Conservation (phyloP, 306 rosid species). For the Medicago arabica region DNA sequence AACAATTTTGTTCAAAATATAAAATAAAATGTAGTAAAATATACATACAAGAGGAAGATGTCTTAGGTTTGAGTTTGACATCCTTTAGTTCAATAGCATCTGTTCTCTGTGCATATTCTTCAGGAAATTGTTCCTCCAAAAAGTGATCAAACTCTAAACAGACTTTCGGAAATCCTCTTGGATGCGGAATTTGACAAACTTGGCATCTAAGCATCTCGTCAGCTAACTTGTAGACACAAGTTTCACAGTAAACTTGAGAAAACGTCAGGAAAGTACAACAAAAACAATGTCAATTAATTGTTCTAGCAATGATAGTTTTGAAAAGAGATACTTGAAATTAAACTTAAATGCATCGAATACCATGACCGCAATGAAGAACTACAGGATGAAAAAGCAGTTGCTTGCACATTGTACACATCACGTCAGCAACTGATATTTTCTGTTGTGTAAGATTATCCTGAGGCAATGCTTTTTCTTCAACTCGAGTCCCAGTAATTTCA, state of each 20-base stretch:
- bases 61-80: conserved; percentile 45
- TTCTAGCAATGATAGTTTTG: conserved; percentile 17
- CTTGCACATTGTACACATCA: conserved; percentile 71
- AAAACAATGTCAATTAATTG: conserved; percentile 19
- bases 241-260: conserved; percentile 67
- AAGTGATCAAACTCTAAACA: conserved; percentile 69
- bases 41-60: conserved; percentile 53
- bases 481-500: conserved; percentile 41
- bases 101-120: conserved; percentile 66
- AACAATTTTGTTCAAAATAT: conserved; percentile 3
- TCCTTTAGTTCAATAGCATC: conserved; percentile 47
- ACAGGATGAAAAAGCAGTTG: conserved; percentile 70
- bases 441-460: conserved; percentile 42
- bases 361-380: conserved; percentile 92
- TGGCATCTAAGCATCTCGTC: conserved; percentile 68
- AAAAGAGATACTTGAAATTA: conserved; percentile 33
- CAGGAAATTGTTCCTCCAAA: conserved; percentile 68
- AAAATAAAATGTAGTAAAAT: conserved; percentile 23
- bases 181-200: conserved; percentile 75
- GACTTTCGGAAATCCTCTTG: conserved; percentile 62
- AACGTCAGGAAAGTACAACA: conserved; percentile 33
- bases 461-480: conserved; percentile 39
- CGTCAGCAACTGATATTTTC: conserved; percentile 63
- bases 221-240: conserved; percentile 54
- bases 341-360: conserved; percentile 49